phyloP scores from a whole-genome alignment of 108 stramenopile species.

The Parietichytrium sp. region DNA sequence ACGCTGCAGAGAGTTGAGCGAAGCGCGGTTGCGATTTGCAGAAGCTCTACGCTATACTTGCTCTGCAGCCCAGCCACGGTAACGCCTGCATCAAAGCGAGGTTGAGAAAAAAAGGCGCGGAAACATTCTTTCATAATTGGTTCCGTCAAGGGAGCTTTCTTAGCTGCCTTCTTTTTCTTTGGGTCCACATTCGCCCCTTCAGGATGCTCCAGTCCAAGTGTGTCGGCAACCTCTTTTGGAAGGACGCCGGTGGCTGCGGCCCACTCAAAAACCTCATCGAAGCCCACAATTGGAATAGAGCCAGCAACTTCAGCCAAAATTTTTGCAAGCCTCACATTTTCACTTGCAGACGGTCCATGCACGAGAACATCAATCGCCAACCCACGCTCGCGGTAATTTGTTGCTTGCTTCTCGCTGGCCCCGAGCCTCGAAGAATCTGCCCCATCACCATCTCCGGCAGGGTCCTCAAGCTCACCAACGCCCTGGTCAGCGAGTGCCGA shows the following conservation, averaged over 20 bases:
- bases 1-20: no score
- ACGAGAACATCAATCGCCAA: constrained; percentile 31
- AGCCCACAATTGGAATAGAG: neutral
- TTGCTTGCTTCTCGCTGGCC: no score
- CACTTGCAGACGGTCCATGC: constrained; percentile 32
- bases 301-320: neutral
- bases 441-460: neutral
- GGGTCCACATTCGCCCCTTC: neutral
- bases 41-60: neutral
- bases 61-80: neutral
- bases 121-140: no score
- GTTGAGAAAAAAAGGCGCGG: no score
- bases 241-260: neutral
- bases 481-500: no score
- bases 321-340: neutral
- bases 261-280: neutral
- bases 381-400: neutral
- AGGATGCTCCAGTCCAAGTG: neutral
- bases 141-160: no score
- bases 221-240: neutral
- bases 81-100: neutral
- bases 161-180: neutral
- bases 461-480: constrained; percentile 21
- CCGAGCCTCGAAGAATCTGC: neutral
- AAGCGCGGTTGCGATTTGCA: no score